Evolutionary conservation across 805 yeast genomes (phyloP), one percentile per base, ranked within the genome.

Genomic region (Monosporozyma unispora): DNA sequence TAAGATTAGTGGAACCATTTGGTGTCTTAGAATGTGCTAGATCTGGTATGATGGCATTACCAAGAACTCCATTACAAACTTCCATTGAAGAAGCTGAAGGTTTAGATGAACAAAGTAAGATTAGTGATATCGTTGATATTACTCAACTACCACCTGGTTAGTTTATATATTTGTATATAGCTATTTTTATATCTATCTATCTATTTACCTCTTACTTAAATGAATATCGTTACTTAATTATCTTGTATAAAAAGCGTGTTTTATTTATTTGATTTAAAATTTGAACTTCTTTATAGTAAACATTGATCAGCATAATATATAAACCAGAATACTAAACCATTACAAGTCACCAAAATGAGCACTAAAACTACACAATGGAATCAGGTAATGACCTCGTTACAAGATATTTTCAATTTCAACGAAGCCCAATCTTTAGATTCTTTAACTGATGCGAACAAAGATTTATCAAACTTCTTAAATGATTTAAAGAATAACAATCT

Each of bases 11-110:
- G 64, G 93, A 88, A 67, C 99, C 99, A 43, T 93, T 93, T 64
- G 99, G 99, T 63, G 82, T 93, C 51, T 77, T 93, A 62, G 99
- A 93, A 71, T 85, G 91, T 60, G 96, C 97, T 42, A 81, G 99
- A 72, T 84, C 96, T 23, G 99, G 99, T 72, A 87, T 91, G 95
- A 89, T 93, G 91, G 99, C 98, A 9, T 77, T 93, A 61, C 95
- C 98, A 63, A 83, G 97, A 78, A 87, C 98, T 46, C 96, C 96
- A 41, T 71, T 89, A 58, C 87, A 82, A 55, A 61, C 63, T 37
- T 71, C 67, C 41, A 77, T 71, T 18, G 76, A 72, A 21, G 80
- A 75, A 27, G 84, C 77, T 9, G 72, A 73, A 29, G 69, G 70
- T 14, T 72, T 72, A 53, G 81, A 78, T 52, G 85, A 82, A 33